These are phyloP conservation scores for Rhizopogon vesiculosus DNA, from an alignment of 768 basidiomycete species.

Conservation along the genomic window DNA sequence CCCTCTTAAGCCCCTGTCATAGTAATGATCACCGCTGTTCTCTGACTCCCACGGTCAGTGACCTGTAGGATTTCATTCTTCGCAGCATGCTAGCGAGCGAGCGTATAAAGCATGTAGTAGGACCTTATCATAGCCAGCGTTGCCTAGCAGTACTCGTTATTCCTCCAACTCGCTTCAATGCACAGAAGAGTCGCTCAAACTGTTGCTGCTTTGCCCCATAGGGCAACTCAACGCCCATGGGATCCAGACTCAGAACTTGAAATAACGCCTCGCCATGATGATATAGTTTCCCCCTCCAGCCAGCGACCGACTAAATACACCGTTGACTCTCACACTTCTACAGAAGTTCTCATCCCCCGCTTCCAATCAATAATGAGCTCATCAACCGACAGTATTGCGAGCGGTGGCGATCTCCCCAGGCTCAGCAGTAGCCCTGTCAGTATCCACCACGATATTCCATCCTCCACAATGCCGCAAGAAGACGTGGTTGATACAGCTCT, in stretches of 20 bases:
- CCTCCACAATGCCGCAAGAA: slow-evolving; percentile 37
- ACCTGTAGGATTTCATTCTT: too few relatives aligned
- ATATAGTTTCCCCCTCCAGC: neutral
- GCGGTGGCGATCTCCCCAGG: slow-evolving; percentile 18
- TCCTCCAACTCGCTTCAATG: slow-evolving; percentile 9
- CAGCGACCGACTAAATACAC: slow-evolving; percentile 14
- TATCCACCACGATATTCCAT: slow-evolving; percentile 19
- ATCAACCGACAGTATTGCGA: slow-evolving; percentile 27
- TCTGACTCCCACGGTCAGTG: too few relatives aligned
- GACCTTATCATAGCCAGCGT: too few relatives aligned
- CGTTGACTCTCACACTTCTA: slow-evolving; percentile 13
- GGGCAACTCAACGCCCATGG: slow-evolving; percentile 7
- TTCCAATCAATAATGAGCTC: slow-evolving; percentile 27
- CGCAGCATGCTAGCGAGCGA: too few relatives aligned
- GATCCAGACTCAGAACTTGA: slow-evolving; percentile 13
- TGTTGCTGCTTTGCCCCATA: slow-evolving; percentile 19
- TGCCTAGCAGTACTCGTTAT: too few relatives aligned
- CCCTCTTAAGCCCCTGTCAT: too few relatives aligned
- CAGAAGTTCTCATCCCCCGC: slow-evolving; percentile 2
- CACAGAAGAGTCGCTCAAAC: slow-evolving; percentile 29
- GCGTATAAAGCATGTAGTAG: too few relatives aligned
- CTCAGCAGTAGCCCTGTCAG: slow-evolving; percentile 31
- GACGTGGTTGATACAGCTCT: slow-evolving; percentile 12
- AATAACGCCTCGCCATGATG: neutral
- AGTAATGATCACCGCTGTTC: too few relatives aligned